These are phyloP conservation scores for Lyophyllum atratum DNA, from an alignment of 768 basidiomycete species.

Conservation along the genomic window DNA sequence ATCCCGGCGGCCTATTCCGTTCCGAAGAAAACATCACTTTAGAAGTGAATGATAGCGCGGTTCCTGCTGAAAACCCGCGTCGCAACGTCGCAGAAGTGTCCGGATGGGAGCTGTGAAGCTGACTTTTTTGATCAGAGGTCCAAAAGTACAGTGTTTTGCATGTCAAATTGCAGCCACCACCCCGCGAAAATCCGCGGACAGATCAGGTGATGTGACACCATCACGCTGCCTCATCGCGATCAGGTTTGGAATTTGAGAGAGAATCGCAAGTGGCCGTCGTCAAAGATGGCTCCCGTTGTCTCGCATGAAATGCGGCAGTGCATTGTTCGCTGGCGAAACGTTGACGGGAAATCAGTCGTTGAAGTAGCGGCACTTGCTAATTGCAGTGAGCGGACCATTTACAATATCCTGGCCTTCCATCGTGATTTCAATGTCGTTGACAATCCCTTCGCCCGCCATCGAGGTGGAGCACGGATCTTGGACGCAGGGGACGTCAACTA, in stretches of 20 bases:
- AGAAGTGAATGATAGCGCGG: no score
- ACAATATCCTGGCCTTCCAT: conserved; percentile 17
- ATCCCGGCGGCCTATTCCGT: no score
- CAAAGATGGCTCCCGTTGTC: not conserved
- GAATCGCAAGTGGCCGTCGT: not conserved
- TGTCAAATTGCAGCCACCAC: no score
- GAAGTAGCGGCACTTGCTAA: conserved; percentile 20
- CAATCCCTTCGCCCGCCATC: conserved; percentile 19
- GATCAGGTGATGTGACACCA: not conserved
- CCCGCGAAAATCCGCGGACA: no score
- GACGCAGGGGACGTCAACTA: conserved; percentile 21
- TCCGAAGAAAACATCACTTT: no score
- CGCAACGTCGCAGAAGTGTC: no score
- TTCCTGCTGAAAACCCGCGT: no score
- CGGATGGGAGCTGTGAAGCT: no score
- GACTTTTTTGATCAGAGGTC: no score
- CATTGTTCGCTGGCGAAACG: conserved; percentile 15
- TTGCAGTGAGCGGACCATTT: conserved; percentile 15
- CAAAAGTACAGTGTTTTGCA: no score
- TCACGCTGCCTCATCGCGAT: not conserved
- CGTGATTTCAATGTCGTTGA: conserved; percentile 12
- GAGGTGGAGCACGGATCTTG: conserved; percentile 18
- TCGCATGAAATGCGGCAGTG: not conserved
- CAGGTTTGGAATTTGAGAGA: not conserved
- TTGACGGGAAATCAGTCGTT: not conserved